These are phyloP conservation scores for Saccharomyces pastorianus DNA, from an alignment of 1,139 yeast genomes.

Conservation along the genomic window DNA sequence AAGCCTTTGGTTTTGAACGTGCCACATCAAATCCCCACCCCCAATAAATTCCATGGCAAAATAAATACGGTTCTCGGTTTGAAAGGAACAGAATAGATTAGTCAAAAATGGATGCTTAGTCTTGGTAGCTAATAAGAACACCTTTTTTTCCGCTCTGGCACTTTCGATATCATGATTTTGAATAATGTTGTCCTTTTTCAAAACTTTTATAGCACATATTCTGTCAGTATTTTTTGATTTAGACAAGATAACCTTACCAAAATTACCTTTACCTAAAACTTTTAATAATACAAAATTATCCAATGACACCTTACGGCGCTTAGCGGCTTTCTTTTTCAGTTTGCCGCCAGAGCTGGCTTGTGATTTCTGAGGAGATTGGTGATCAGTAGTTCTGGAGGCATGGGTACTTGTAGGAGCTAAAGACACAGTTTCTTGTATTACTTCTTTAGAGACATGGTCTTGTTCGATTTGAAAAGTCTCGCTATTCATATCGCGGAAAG, in stretches of 20 bases:
- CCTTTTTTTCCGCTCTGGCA: slow-evolving; percentile 87
- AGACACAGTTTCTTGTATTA: background rate
- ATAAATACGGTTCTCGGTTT: slow-evolving; percentile 92
- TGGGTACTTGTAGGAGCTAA: slow-evolving; percentile 4
- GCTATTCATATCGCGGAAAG: slow-evolving; percentile 25
- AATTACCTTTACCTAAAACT: slow-evolving; percentile 93
- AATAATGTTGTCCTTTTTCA: slow-evolving; percentile 89
- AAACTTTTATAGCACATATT: slow-evolving; percentile 87
- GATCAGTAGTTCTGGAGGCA: background rate
- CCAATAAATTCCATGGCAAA: slow-evolving; percentile 97
- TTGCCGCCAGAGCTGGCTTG: slow-evolving; percentile 6
- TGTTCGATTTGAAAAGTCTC: slow-evolving; percentile 18
- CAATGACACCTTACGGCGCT: slow-evolving; percentile 65
- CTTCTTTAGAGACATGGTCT: slow-evolving; percentile 6
- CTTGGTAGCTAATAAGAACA: slow-evolving; percentile 79
- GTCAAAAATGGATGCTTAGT: slow-evolving; percentile 89
- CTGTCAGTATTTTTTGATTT: slow-evolving; percentile 69
- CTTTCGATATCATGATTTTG: slow-evolving; percentile 95
- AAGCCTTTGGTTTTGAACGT: slow-evolving; percentile 85
- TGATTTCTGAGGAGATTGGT: slow-evolving; percentile 2
- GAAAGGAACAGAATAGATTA: slow-evolving; percentile 90
- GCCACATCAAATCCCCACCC: slow-evolving; percentile 99
- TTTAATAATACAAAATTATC: slow-evolving; percentile 93
- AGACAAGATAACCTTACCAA: slow-evolving; percentile 95
- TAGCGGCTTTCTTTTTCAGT: slow-evolving; percentile 23